Evolutionary conservation across 2,329 filamentous ascomycete genomes (phyloP).

Genomic region (Sodiomyces alkalinus): DNA sequence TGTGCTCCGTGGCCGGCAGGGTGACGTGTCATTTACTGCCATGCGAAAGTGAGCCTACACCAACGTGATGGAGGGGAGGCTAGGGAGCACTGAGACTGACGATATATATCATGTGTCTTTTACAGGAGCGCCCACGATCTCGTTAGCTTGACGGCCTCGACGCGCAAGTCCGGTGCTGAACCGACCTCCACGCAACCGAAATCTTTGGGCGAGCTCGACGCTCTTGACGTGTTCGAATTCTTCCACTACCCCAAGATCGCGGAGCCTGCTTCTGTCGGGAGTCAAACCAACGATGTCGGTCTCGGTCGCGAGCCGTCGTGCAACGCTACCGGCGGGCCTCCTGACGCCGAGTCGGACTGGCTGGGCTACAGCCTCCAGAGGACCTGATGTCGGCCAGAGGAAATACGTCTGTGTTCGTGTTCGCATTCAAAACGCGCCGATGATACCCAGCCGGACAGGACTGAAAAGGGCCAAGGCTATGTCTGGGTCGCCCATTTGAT

Average conservation of each 20-base stretch:
- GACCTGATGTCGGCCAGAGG: too few relatives aligned
- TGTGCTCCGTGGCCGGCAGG: conserved; percentile 19
- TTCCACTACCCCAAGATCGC: conserved; percentile 25
- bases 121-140: conserved; percentile 23
- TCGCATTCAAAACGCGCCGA: too few relatives aligned
- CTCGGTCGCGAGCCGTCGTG: conserved; percentile 1
- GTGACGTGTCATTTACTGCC: conserved; percentile 19
- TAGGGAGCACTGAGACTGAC: too few relatives aligned
- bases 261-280: conserved; percentile 7
- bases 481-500: too few relatives aligned
- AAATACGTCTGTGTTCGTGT: too few relatives aligned
- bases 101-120: too few relatives aligned
- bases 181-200: conserved; percentile 21
- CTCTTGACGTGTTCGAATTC: conserved; percentile 29
- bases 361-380: conserved; percentile 11
- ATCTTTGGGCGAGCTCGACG: conserved; percentile 24
- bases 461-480: too few relatives aligned
- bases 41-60: conserved; percentile 21
- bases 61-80: background rate
- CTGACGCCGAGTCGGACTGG: conserved; percentile 18
- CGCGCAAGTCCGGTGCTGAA: conserved; percentile 20
- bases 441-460: too few relatives aligned
- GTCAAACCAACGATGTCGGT: conserved; percentile 10
- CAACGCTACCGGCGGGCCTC: conserved; percentile 11
- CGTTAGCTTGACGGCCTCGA: conserved; percentile 19